Evolutionary conservation across 441 rosid species (phyloP).

Genomic region (Corymbia calophylla): DNA sequence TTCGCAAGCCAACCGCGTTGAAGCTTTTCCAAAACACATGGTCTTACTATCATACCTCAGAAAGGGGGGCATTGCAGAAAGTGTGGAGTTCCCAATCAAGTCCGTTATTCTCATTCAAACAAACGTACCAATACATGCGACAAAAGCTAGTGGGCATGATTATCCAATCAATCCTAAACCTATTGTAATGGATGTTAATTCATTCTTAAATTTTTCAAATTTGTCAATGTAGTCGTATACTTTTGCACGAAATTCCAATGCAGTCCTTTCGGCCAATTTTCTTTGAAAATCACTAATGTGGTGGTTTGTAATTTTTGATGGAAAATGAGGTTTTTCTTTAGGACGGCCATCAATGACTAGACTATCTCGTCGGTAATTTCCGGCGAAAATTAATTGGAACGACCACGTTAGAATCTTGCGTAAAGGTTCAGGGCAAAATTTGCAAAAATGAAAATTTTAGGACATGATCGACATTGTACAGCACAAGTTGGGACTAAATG

Average conservation of each 20-base stretch:
- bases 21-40: neutral
- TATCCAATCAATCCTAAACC: neutral
- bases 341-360: neutral
- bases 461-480: neutral
- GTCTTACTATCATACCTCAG: neutral
- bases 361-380: accelerated
- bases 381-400: neutral
- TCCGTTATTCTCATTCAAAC: neutral
- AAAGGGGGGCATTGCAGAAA: neutral
- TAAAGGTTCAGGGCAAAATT: no score
- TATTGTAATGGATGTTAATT: neutral
- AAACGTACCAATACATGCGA: neutral
- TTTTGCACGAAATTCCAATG: neutral
- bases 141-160: neutral
- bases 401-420: neutral
- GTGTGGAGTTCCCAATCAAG: neutral
- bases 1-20: neutral
- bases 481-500: accelerated
- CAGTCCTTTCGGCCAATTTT: neutral
- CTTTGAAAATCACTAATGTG: accelerated
- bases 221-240: neutral
- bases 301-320: neutral
- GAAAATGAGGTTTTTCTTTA: neutral
- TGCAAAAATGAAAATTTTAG: no score
- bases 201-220: accelerated